A percentile compares a stretch with the other conserved stretches of the same genome.
Evolutionary conservation across 108 stramenopile genomes (phyloP).

Genomic region (Cyclotella cryptica): DNA sequence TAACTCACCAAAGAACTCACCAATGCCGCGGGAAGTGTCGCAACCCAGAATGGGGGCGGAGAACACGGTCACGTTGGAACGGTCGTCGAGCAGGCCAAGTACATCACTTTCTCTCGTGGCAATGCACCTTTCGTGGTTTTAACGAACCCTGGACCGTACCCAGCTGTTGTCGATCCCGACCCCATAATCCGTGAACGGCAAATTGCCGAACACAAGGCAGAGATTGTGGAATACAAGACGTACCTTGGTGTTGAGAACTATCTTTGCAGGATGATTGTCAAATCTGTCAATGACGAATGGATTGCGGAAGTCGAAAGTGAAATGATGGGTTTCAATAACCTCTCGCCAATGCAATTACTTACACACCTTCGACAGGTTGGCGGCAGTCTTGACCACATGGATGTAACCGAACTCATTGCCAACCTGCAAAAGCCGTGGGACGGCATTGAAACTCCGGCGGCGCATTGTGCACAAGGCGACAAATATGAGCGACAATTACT

Average conservation of each 20-base stretch:
- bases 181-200: constrained; percentile 6
- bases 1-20: constrained; percentile 24
- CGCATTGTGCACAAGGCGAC: not conserved
- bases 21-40: constrained; percentile 15
- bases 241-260: constrained; percentile 7
- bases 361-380: not conserved
- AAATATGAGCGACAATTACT: not conserved
- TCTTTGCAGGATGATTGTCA: constrained; percentile 18
- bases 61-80: constrained; percentile 30
- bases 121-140: not conserved
- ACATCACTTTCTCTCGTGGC: not conserved
- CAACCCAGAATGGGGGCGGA: constrained; percentile 28
- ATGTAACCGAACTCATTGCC: constrained; percentile 11
- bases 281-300: constrained; percentile 25
- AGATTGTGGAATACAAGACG: constrained; percentile 13
- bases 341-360: not conserved
- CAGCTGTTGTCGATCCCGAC: constrained; percentile 8
- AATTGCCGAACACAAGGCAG: constrained; percentile 33
- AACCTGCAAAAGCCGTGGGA: constrained; percentile 16
- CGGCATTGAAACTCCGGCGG: constrained; percentile 6
- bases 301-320: constrained; percentile 20
- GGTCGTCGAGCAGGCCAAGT: constrained; percentile 22
- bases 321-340: constrained; percentile 25
- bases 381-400: not conserved
- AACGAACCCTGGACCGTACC: constrained; percentile 28